These are phyloP conservation scores for Trametes hirsuta DNA, from an alignment of 1,284 basidiomycete species.

Conservation along the genomic window DNA sequence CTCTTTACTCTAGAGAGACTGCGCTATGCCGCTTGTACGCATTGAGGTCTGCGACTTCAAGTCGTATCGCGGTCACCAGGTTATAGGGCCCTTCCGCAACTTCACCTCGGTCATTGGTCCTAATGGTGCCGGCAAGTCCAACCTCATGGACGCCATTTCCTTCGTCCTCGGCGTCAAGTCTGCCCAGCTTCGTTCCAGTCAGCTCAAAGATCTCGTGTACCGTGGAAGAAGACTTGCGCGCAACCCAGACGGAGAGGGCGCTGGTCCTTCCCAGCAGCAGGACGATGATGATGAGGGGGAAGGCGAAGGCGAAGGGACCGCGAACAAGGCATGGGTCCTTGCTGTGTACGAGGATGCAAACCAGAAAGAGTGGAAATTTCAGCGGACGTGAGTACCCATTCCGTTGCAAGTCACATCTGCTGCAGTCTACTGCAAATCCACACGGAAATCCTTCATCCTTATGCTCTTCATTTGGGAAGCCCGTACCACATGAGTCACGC, in stretches of 20 bases:
- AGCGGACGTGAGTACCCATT: conserved; percentile 76
- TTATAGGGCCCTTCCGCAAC: conserved; percentile 88
- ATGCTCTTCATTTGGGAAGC: no score
- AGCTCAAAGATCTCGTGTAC: conserved; percentile 95
- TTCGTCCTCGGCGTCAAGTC: conserved; percentile 98
- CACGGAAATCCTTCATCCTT: background rate
- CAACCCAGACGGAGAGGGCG: conserved; percentile 52
- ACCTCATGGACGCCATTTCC: conserved; percentile 99
- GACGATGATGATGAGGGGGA: conserved; percentile 56
- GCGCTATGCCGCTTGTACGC: conserved; percentile 69
- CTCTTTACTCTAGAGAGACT: background rate
- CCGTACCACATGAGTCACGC: no score
- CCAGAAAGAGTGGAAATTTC: conserved; percentile 87
- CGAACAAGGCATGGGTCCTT: conserved; percentile 92
- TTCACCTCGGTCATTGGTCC: conserved; percentile 98
- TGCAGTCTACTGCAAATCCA: background rate
- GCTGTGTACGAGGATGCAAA: conserved; percentile 85
- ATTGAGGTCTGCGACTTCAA: conserved; percentile 95
- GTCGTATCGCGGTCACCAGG: conserved; percentile 87
- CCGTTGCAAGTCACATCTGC: background rate
- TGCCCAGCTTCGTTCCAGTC: conserved; percentile 89
- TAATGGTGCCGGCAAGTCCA: conserved; percentile 99
- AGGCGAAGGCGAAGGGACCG: conserved; percentile 76
- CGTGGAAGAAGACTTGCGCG: conserved; percentile 81
- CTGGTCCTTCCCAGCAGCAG: conserved; percentile 49